These are phyloP conservation scores for Echeveria elegans DNA, from an alignment of 164 flowering plant species.

Conservation along the genomic window DNA sequence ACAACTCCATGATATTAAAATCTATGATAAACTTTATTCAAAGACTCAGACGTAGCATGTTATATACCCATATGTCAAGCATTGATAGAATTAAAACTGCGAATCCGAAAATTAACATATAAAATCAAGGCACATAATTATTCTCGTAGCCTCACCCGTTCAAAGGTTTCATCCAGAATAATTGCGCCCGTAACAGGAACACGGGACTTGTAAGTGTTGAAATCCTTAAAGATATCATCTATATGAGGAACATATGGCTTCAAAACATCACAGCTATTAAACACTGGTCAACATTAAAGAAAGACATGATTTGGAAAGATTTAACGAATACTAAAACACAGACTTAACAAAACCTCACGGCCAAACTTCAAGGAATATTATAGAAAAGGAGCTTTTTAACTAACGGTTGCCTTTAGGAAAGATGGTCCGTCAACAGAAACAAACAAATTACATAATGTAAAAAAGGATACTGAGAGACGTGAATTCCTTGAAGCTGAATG, in stretches of 20 bases:
- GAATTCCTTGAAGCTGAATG: slow-evolving; percentile 82
- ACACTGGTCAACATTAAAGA: slow-evolving; percentile 63
- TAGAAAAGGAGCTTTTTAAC: neutral
- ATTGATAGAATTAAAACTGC: too few species aligned
- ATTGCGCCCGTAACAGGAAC: slow-evolving; percentile 96
- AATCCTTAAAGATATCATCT: slow-evolving; percentile 94
- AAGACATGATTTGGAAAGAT: neutral
- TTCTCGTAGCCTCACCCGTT: slow-evolving; percentile 46
- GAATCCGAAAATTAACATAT: neutral
- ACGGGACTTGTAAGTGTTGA: slow-evolving; percentile 90
- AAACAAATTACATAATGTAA: neutral
- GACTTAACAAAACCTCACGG: neutral
- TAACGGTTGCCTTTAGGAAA: neutral
- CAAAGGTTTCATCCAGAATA: slow-evolving; percentile 82
- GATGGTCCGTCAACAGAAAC: neutral
- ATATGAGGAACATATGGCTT: slow-evolving; percentile 87
- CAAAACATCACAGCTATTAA: slow-evolving; percentile 80
- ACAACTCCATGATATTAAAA: too few species aligned
- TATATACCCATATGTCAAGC: neutral
- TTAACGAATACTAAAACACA: neutral
- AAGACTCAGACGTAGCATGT: neutral
- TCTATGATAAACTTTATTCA: too few species aligned
- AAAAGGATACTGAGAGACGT: slow-evolving; percentile 84
- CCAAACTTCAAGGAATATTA: neutral
- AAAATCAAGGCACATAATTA: neutral